Evolutionary conservation across 1,139 yeast species (phyloP).

Genomic region (Yamadazyma kanchanaburiensis): DNA sequence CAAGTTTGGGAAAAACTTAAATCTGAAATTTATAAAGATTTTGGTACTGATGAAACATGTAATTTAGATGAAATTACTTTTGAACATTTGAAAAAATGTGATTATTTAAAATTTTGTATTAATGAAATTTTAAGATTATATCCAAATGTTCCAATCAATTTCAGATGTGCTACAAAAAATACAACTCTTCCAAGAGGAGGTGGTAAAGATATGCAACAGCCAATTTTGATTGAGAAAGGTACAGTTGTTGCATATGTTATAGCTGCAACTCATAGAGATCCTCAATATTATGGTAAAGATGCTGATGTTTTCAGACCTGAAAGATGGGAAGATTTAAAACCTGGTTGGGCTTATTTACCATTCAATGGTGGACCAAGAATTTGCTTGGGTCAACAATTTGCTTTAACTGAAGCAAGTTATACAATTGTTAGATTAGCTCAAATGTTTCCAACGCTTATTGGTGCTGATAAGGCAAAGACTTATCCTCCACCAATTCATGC

Average conservation of each 20-base stretch:
- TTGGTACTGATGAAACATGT: conserved; percentile 34
- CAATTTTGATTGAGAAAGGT: conserved; percentile 46
- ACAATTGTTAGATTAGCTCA: conserved; percentile 44
- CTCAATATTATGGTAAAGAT: conserved; percentile 46
- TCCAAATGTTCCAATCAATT: conserved; percentile 55
- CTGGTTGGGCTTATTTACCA: conserved; percentile 54
- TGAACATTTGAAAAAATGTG: conserved; percentile 44
- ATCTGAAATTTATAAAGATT: conserved; percentile 16
- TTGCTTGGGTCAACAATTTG: conserved; percentile 61
- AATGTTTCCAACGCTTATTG: conserved; percentile 29
- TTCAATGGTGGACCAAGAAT: conserved; percentile 65
- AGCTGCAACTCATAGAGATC: conserved; percentile 44
- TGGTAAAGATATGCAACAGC: conserved; percentile 39
- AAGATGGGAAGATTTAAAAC: conserved; percentile 29
- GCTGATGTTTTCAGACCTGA: conserved; percentile 47
- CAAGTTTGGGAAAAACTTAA: conserved; percentile 20
- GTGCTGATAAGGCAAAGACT: conserved; percentile 17
- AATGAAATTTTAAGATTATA: conserved; percentile 53
- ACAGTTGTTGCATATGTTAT: conserved; percentile 42
- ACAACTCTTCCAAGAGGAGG: conserved; percentile 55
- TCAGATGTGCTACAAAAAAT: conserved; percentile 40
- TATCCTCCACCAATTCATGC: conserved; percentile 30
- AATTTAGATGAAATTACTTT: conserved; percentile 36
- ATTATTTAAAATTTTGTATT: conserved; percentile 41
- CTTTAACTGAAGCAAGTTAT: conserved; percentile 50